Evolutionary conservation across 768 basidiomycete species (phyloP), one percentile per base, ranked within the genome.

Genomic region (Hortiboletus campestris): DNA sequence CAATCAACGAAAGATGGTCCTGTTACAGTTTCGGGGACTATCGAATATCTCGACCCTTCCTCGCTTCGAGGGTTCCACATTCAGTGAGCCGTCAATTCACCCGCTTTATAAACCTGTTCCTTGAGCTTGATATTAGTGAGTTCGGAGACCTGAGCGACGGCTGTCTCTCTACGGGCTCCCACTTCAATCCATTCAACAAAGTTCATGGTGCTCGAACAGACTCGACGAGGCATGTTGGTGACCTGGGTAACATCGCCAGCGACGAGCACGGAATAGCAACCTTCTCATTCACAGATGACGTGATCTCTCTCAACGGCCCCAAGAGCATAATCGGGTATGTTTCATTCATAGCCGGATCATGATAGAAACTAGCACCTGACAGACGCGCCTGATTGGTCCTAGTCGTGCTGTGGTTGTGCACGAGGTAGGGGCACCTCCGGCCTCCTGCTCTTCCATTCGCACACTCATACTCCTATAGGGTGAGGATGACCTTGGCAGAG

Each of bases 371-470:
- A 12, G 34, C 32, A 14, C 22, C 49, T 57, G 49, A 60, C 50
- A 47, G 32, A 53, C 34, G 9, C 50, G 29, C 52, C 38, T 48
- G 22, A 47, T 51, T 29, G 52, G 50, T 38, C 54, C 2, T 46
- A 86, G 85, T 10, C 88, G 89, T 44, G 77, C 85, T 44, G 79
- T 92, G 49, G 89, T 92, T 1, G 76, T 94, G 36, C 91, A 93
- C 73, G 80, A 79, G 51, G 85, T 85, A 53, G 75, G 69, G 13
- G 16, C 39, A 29, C 35, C 19, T 10, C 34, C 13, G n/a, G 22
- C 34, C 46, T 41, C 36, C 41, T 32, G 28, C 16, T 20, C 41
- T 58, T 39, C 50, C 60, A 17, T 45, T 57, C 59, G 45, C 57
- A 49, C 49, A 42, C 45, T 49, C 31, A 56, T 29, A 38, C 40